phyloP scores from a whole-genome alignment of 805 yeast genomes.

The Schwanniomyces sp. region DNA sequence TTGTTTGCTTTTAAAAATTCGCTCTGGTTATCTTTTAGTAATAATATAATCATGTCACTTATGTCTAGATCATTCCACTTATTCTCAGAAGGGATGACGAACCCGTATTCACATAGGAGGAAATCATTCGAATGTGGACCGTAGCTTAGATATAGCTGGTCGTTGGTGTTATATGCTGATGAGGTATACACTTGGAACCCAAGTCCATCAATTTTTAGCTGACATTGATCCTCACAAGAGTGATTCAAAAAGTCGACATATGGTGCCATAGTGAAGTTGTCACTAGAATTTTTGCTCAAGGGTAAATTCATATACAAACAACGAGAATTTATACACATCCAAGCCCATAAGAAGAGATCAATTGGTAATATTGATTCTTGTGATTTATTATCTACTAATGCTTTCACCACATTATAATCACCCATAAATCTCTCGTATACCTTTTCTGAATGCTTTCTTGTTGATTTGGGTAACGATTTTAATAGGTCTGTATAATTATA shows the following conservation, averaged over 20 bases:
- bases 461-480: slow-evolving; percentile 44
- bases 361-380: slow-evolving; percentile 11
- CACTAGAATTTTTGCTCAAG: slow-evolving; percentile 47
- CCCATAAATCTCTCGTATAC: slow-evolving; percentile 42
- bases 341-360: slow-evolving; percentile 57
- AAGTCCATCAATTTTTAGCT: slow-evolving; percentile 40
- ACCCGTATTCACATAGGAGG: slow-evolving; percentile 85
- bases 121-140: slow-evolving; percentile 90
- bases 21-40: slow-evolving; percentile 36
- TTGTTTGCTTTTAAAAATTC: slow-evolving; percentile 49
- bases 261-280: slow-evolving; percentile 89
- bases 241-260: slow-evolving; percentile 88
- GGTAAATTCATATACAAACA: slow-evolving; percentile 79
- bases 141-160: slow-evolving; percentile 72
- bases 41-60: slow-evolving; percentile 37
- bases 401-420: slow-evolving; percentile 44
- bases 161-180: slow-evolving; percentile 29
- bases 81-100: slow-evolving; percentile 52
- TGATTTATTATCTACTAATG: slow-evolving; percentile 17
- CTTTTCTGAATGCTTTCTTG: slow-evolving; percentile 36
- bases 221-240: slow-evolving; percentile 51
- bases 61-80: slow-evolving; percentile 73
- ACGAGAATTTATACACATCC: slow-evolving; percentile 90
- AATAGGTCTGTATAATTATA: slow-evolving; percentile 26
- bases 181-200: slow-evolving; percentile 54